Conservation (phyloP, 2,329 filamentous ascomycete genomes). For the Paecilomyces sp. region DNA sequence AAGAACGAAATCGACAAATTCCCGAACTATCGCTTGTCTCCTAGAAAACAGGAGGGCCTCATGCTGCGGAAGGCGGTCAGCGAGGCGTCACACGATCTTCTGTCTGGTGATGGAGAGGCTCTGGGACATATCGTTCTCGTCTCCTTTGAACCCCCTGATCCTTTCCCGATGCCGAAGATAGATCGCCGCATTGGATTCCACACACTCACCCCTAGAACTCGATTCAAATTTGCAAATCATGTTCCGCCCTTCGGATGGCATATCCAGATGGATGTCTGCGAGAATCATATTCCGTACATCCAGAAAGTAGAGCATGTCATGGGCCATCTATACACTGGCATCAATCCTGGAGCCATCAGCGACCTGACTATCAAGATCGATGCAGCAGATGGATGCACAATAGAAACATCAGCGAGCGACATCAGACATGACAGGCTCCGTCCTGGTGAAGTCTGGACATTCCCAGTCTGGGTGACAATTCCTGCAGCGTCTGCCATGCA, state of each 20-base stretch:
- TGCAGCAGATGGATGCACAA: constrained; percentile 14
- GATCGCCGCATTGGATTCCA: constrained; percentile 23
- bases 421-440: constrained; percentile 14
- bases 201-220: constrained; percentile 21
- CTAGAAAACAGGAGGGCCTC: constrained; percentile 1
- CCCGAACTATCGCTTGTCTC: constrained; percentile 8
- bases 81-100: constrained; percentile 17
- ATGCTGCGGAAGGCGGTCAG: constrained; percentile 14
- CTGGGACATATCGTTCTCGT: constrained; percentile 28
- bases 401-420: constrained; percentile 14
- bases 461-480: constrained; percentile 17
- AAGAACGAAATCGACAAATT: constrained; percentile 14
- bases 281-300: constrained; percentile 4
- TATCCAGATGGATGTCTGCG: constrained; percentile 14
- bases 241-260: constrained; percentile 19
- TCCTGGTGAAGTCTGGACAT: constrained; percentile 24
- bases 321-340: constrained; percentile 20
- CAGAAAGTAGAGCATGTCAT: constrained; percentile 15
- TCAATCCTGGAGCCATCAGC: constrained; percentile 17
- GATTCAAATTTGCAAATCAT: constrained; percentile 11
- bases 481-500: constrained; percentile 7
- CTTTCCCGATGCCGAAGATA: constrained; percentile 13
- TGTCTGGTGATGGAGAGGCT: constrained; percentile 12
- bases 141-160: constrained; percentile 14
- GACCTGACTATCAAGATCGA: constrained; percentile 17